Conservation (phyloP, 331 rosid genomes). For the Telfairia occidentalis region DNA sequence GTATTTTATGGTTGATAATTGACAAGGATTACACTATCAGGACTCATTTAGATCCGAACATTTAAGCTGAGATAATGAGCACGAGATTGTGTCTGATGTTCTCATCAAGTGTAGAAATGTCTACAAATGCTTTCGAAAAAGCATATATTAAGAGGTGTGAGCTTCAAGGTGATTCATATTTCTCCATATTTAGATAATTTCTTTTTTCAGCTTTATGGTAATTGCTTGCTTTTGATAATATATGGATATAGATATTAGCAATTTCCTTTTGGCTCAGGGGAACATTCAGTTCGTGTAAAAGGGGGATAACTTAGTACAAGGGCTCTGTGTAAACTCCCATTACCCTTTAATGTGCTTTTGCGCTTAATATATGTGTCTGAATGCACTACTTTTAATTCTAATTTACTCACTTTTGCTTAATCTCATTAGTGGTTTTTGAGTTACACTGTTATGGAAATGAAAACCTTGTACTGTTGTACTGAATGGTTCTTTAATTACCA, state of each 20-base stretch:
- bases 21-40: slow-evolving; percentile 25
- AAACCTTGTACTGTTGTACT: not conserved
- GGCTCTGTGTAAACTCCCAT: not conserved
- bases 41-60: slow-evolving; percentile 55
- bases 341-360: not conserved
- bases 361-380: not conserved
- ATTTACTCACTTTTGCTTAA: not conserved
- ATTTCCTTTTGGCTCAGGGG: not conserved
- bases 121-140: slow-evolving; percentile 80
- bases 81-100: slow-evolving; percentile 61
- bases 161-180: slow-evolving; percentile 69
- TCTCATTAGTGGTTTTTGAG: not conserved
- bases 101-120: slow-evolving; percentile 88
- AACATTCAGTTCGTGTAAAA: not conserved
- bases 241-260: not conserved
- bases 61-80: slow-evolving; percentile 31
- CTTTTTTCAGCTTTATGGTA: not conserved
- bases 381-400: not conserved
- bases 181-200: not conserved
- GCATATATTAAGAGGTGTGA: slow-evolving; percentile 86
- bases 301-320: not conserved
- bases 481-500: not conserved
- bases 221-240: not conserved
- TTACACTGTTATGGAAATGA: not conserved
- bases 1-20: not conserved